Base-by-base conservation (phyloP, 225 moss, liverwort and hornwort genomes). In the Lunularia cruciata region DNA sequence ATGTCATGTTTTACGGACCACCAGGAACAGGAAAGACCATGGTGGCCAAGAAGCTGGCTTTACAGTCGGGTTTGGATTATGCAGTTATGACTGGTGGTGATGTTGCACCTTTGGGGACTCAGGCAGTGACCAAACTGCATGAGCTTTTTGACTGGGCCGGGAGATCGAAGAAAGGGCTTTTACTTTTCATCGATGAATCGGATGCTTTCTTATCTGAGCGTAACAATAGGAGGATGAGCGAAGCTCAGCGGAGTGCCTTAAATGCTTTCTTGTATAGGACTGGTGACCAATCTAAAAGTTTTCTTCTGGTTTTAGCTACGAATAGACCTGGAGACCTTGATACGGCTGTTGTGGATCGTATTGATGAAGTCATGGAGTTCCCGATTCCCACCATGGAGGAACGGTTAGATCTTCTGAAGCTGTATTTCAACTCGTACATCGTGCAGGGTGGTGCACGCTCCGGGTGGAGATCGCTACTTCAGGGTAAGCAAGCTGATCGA, bases 31-130 rank as follows among this genome's bases (percentile, higher is more conserved):
- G 96, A 57, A 98, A 98, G 69, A 98, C 96, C 19, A 89, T 98
- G 96, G 96, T 86, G 59, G 96, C 93, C n/a, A 98, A 93, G 86
- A 85, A 83, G 63, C 81, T 98, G 23, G 90, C 96, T 40, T 86
- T 81, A 62, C 86, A 85, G 74, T 98, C 96, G 82, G 93, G 92
- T 39, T 76, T 98, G 85, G 96, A 93, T 68, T 98, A 98, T 73
- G 96, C 96, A 28, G 79, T 93, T 57, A 98, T 98, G 96, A 98
- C 96, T 59, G 96, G 96, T 68, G 96, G 96, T 71, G 96, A 98
- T 68, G 93, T 98, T 57, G 89, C 90, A 65, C 96, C 96, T 34
- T 61, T 98, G 47, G 96, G 96, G 48, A 79, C 90, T 26, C 85
- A 84, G 60, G 92, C 96, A 22, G 96, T 98, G 20, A 98, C 96